Base-by-base conservation (phyloP, 1,284 basidiomycete genomes). In the Malassezia obtusa region DNA sequence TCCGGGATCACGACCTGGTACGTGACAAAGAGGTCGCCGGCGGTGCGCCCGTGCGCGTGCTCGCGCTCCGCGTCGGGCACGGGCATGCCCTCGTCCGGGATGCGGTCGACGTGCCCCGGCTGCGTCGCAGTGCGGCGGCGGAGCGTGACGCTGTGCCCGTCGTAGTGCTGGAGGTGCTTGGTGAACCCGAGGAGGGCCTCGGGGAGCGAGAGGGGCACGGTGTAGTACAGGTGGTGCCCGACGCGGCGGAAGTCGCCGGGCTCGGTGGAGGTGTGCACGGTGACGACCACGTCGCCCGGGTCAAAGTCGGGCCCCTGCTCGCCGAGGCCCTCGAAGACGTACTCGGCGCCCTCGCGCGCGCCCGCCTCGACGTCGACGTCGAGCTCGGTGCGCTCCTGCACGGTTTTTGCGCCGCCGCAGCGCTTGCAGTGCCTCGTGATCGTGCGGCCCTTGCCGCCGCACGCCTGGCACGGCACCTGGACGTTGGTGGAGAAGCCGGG, bases 401-500 rank as follows among this genome's bases (percentile, higher is more conserved):
- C 46, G 26, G 69, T 61, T 59, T 68, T 72, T 24, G 55, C 54
- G 9, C 71, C 71, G 22, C 57, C 35, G 50, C 71, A 73, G 32
- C 57, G 61, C 30, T 45, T 35, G 49, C 71, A 73, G 14, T 35
- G 52, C 50, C 67, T 62, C 17, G 47, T 50, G 48, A 73, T 73
- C 21, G 62, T 56, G 15, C 57, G 62, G 10, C 71, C 71, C 15
- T 53, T 54, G 17, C 71, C 71, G 15, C 62, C 56, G 38, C 71
- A 73, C 12, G 50, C 49, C 36, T 66, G 62, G 44, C 71, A 73
- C 3, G 57, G 57, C 52, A 61, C 60, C 54, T 69, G 67, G 3
- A 69, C 60, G 36, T 63, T 68, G 11, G 70, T 73, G 31, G 67
- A 60, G 37, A 73, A 73, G 17, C 71, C 71, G 6, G 71, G 71